phyloP scores from a whole-genome alignment of 192 early-diverging fungal species.

The Podila clonocystis region DNA sequence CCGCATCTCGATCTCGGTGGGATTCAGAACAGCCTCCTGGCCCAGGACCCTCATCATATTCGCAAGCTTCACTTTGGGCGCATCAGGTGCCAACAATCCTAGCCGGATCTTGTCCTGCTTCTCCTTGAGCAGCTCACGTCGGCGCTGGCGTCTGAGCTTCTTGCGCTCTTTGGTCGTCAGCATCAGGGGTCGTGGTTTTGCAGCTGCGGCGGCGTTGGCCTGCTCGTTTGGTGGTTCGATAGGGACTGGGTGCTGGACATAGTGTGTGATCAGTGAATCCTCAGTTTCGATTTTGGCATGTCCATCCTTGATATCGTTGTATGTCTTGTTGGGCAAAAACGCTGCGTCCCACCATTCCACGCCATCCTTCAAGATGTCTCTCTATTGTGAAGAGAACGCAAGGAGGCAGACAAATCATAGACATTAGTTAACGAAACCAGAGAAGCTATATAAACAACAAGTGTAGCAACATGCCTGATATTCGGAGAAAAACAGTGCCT shows the following conservation, averaged over 20 bases:
- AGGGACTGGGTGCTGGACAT: constrained; percentile 89
- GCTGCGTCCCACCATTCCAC: constrained; percentile 99
- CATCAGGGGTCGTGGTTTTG: constrained; percentile 70
- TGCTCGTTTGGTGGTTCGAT: constrained; percentile 80
- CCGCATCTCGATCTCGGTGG: constrained; percentile 91
- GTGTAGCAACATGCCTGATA: background rate
- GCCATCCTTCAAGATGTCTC: constrained; percentile 73
- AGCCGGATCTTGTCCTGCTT: constrained; percentile 95
- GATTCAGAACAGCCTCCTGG: constrained; percentile 94
- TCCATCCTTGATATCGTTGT: constrained; percentile 66
- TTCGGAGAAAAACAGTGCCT: background rate
- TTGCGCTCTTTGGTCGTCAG: constrained; percentile 91
- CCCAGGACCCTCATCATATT: constrained; percentile 97
- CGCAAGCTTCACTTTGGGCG: constrained; percentile 89
- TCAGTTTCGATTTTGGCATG: constrained; percentile 49
- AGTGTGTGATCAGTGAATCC: constrained; percentile 71
- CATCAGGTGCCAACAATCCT: constrained; percentile 91
- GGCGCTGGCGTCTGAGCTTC: constrained; percentile 89
- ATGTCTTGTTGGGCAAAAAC: constrained; percentile 75
- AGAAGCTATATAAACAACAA: background rate
- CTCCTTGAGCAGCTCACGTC: constrained; percentile 88
- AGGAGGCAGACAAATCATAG: too few species aligned
- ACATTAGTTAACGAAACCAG: constrained; percentile 1
- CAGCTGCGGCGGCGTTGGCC: constrained; percentile 58
- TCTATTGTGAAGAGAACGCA: constrained; percentile 42